Evolutionary conservation across 306 rosid genomes (phyloP).

Genomic region (Prosopis cineraria): DNA sequence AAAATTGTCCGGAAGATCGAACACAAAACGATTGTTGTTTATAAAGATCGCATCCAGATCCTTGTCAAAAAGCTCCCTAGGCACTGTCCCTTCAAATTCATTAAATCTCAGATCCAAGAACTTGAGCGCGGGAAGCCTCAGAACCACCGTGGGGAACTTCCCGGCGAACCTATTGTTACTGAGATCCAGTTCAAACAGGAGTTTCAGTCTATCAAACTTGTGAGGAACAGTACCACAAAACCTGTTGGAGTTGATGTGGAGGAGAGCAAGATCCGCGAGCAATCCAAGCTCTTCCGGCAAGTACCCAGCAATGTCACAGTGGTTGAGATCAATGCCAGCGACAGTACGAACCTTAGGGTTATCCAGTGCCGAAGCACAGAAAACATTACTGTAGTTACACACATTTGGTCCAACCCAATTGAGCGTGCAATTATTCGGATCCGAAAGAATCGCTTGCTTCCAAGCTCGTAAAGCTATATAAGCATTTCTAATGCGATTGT

Average conservation of each 20-base stretch:
- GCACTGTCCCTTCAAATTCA: conserved; percentile 68
- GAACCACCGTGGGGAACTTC: conserved; percentile 57
- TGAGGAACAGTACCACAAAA: conserved; percentile 70
- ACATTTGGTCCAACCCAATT: conserved; percentile 68
- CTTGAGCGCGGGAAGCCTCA: conserved; percentile 51
- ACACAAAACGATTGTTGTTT: conserved; percentile 59
- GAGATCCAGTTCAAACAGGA: conserved; percentile 64
- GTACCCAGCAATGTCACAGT: conserved; percentile 71
- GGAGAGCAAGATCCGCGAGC: conserved; percentile 53
- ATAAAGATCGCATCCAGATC: conserved; percentile 75
- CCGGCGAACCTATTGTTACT: conserved; percentile 75
- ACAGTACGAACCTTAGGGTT: conserved; percentile 54
- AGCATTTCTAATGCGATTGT: conserved; percentile 53
- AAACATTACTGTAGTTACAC: conserved; percentile 63
- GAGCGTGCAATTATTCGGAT: conserved; percentile 50
- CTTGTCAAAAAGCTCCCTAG: conserved; percentile 59
- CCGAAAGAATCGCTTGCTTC: conserved; percentile 73
- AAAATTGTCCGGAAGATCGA: conserved; percentile 54
- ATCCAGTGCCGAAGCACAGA: conserved; percentile 52
- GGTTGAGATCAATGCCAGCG: conserved; percentile 81
- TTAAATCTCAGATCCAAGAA: conserved; percentile 73
- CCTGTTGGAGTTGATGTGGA: conserved; percentile 70
- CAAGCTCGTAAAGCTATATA: conserved; percentile 68
- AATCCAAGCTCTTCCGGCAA: conserved; percentile 70
- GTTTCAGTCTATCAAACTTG: conserved; percentile 44